phyloP scores from a whole-genome alignment of 805 yeast species.

The Cyberlindnera subsufficiens region DNA sequence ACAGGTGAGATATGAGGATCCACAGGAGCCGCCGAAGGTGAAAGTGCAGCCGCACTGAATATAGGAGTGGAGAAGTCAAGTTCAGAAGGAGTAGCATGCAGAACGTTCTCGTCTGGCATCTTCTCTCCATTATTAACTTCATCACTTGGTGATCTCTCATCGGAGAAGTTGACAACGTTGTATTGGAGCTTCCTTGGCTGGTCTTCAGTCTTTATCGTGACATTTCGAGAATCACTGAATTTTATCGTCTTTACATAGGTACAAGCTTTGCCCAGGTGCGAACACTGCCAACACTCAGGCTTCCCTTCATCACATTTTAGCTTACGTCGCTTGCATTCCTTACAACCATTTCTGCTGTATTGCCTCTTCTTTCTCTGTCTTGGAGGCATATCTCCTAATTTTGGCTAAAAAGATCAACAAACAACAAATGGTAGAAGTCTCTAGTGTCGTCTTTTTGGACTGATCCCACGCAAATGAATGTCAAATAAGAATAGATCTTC shows the following conservation, averaged over 20 bases:
- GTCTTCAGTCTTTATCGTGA: conserved; percentile 1
- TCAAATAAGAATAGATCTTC: too few relatives aligned
- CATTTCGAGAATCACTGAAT: conserved; percentile 16
- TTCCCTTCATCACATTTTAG: conserved; percentile 27
- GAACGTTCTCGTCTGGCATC: too few relatives aligned
- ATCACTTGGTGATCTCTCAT: not conserved
- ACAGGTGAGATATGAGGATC: conserved; percentile 9
- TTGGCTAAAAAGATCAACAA: too few relatives aligned
- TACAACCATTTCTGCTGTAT: conserved; percentile 40
- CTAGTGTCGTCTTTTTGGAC: too few relatives aligned
- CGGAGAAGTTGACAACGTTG: not conserved
- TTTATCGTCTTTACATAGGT: conserved; percentile 26
- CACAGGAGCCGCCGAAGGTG: too few relatives aligned
- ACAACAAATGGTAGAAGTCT: too few relatives aligned
- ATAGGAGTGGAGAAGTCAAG: too few relatives aligned
- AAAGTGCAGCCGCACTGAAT: too few relatives aligned
- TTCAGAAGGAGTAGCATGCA: too few relatives aligned
- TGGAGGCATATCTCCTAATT: too few relatives aligned
- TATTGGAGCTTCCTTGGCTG: not conserved
- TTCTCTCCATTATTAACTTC: too few relatives aligned
- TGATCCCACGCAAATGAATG: too few relatives aligned
- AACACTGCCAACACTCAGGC: conserved; percentile 35
- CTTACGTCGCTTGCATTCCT: conserved; percentile 39
- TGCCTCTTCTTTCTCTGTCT: conserved; percentile 28
- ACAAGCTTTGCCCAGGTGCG: conserved; percentile 31